phyloP scores from a whole-genome alignment of 1,139 yeast genomes.

The Eremothecium cymbalariae region DNA sequence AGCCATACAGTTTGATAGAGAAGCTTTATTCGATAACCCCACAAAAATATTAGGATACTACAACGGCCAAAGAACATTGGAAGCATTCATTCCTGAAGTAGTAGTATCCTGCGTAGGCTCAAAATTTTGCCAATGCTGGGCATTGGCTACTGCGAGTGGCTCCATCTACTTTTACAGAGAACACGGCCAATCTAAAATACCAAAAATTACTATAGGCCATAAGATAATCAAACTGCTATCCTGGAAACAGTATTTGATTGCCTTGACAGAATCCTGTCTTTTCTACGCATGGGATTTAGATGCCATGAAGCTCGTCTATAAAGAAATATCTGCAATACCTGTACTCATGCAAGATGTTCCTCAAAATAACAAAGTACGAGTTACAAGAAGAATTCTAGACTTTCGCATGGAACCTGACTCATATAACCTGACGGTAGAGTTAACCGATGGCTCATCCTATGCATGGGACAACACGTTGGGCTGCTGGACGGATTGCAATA shows the following conservation, averaged over 20 bases:
- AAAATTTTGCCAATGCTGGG: slow-evolving; percentile 23
- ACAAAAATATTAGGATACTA: slow-evolving; percentile 39
- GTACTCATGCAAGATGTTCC: slow-evolving; percentile 22
- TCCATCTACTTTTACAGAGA: slow-evolving; percentile 20
- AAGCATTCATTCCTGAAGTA: slow-evolving; percentile 43
- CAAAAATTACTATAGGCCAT: slow-evolving; percentile 28
- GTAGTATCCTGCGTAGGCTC: slow-evolving; percentile 36
- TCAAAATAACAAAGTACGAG: slow-evolving; percentile 25
- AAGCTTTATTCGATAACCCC: slow-evolving; percentile 38
- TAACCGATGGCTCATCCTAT: slow-evolving; percentile 1
- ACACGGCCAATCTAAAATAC: slow-evolving; percentile 24
- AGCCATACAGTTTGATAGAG: slow-evolving; percentile 28
- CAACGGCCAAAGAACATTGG: slow-evolving; percentile 39
- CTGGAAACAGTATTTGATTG: slow-evolving; percentile 18
- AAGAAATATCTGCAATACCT: slow-evolving; percentile 26
- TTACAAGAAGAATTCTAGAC: slow-evolving; percentile 7
- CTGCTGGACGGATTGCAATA: slow-evolving; percentile 10
- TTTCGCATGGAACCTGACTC: slow-evolving; percentile 2
- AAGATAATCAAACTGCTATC: slow-evolving; percentile 24
- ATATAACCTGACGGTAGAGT: not conserved
- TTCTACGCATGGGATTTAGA: slow-evolving; percentile 28
- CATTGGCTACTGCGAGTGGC: slow-evolving; percentile 29
- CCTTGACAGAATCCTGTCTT: slow-evolving; percentile 28
- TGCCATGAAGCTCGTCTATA: slow-evolving; percentile 16
- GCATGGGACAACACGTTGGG: slow-evolving; percentile 4